These are phyloP conservation scores for Leucocoprinus birnbaumii DNA, from an alignment of 768 basidiomycete genomes.

Conservation along the genomic window DNA sequence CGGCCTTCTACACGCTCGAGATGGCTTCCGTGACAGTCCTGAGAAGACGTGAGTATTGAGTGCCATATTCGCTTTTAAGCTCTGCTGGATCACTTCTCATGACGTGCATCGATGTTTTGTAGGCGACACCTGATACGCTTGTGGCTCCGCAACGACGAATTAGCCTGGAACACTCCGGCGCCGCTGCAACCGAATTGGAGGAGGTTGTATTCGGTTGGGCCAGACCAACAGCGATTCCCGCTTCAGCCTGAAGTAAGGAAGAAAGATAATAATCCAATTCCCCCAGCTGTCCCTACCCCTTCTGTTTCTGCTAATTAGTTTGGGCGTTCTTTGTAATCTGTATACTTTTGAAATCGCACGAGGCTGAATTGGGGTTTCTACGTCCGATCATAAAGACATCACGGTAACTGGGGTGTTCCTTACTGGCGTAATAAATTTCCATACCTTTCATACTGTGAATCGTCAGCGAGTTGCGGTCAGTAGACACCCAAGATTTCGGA, in stretches of 20 bases:
- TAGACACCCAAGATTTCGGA: too few relatives aligned
- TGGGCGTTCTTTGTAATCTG: not conserved
- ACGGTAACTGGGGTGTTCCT: too few relatives aligned
- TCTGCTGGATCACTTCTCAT: not conserved
- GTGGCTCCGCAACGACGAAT: constrained; percentile 32
- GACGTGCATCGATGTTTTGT: not conserved
- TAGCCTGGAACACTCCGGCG: constrained; percentile 15
- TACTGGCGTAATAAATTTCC: too few relatives aligned
- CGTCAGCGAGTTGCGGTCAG: too few relatives aligned
- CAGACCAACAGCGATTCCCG: constrained; percentile 44
- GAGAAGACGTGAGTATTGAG: constrained; percentile 36
- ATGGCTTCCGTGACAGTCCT: constrained; percentile 38
- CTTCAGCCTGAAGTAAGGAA: constrained; percentile 42
- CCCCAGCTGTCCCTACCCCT: not conserved
- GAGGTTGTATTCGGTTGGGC: constrained; percentile 26
- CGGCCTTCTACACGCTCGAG: constrained; percentile 43
- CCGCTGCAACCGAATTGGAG: constrained; percentile 14
- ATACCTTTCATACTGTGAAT: too few relatives aligned
- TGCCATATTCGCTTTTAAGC: not conserved
- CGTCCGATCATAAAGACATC: too few relatives aligned
- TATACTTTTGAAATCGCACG: not conserved
- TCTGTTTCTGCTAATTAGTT: not conserved
- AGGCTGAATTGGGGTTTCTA: too few relatives aligned
- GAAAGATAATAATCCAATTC: constrained; percentile 21
- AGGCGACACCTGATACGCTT: constrained; percentile 44